Conservation (phyloP, 371 early-diverging fungal species). For the Cladochytrium tenue region DNA sequence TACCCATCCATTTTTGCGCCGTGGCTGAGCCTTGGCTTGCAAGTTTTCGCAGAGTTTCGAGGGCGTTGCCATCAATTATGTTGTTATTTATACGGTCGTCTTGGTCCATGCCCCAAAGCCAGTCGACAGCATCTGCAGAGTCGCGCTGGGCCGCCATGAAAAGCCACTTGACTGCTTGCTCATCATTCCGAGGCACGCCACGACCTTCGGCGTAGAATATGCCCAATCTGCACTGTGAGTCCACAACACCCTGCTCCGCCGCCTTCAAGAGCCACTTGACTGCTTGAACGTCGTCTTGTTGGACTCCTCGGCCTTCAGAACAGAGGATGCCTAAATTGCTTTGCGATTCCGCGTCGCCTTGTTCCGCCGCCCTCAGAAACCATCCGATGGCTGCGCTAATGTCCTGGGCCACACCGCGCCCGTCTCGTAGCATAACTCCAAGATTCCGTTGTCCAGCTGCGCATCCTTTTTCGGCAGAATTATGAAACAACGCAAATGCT, state of each 20-base stretch:
- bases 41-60: background rate
- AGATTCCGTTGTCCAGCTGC: conserved; percentile 17
- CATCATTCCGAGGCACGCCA: background rate
- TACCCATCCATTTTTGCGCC: background rate
- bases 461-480: conserved; percentile 4
- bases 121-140: background rate
- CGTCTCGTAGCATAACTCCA: conserved; percentile 27
- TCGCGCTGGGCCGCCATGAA: background rate
- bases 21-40: background rate
- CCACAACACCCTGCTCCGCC: background rate
- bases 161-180: background rate
- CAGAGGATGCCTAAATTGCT: background rate
- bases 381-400: conserved; percentile 52
- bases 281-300: conserved; percentile 4
- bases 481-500: conserved; percentile 14
- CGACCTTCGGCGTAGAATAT: background rate
- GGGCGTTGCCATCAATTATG: background rate
- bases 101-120: background rate
- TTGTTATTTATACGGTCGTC: background rate
- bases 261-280: background rate
- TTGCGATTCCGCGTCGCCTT: conserved; percentile 21
- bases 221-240: background rate
- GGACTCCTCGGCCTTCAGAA: conserved; percentile 7
- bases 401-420: conserved; percentile 16
- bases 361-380: conserved; percentile 58